phyloP scores from a whole-genome alignment of 2,329 filamentous ascomycete genomes.

The Stachybotrys echinatus region DNA sequence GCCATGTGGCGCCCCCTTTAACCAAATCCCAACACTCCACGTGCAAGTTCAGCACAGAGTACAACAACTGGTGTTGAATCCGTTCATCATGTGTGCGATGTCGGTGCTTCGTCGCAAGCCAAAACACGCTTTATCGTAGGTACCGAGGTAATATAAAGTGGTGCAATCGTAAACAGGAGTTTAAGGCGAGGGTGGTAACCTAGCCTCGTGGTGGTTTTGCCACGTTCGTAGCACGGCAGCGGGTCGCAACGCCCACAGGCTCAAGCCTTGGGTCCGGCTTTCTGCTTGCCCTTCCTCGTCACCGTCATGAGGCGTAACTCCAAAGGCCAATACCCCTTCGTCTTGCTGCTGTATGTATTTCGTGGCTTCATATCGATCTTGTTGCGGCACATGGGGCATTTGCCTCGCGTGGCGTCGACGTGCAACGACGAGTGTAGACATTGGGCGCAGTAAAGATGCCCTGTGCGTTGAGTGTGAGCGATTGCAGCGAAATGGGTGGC shows the following conservation, averaged over 20 bases:
- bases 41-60: too few relatives aligned
- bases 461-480: conserved; percentile 28
- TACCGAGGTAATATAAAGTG: too few relatives aligned
- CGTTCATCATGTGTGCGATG: too few relatives aligned
- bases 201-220: too few relatives aligned
- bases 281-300: conserved; percentile 43
- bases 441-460: conserved; percentile 59
- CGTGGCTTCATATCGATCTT: conserved; percentile 46
- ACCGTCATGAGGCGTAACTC: conserved; percentile 59
- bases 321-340: conserved; percentile 51
- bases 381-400: conserved; percentile 60
- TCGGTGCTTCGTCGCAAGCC: too few relatives aligned
- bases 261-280: conserved; percentile 10
- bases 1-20: background rate
- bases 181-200: too few relatives aligned
- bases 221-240: too few relatives aligned
- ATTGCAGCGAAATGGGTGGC: background rate
- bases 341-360: conserved; percentile 34
- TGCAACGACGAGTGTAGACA: conserved; percentile 57
- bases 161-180: too few relatives aligned
- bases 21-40: too few relatives aligned
- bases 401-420: conserved; percentile 48
- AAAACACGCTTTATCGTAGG: too few relatives aligned
- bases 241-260: background rate
- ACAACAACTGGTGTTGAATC: too few relatives aligned